These are phyloP conservation scores for Penicillium thymicola DNA, from an alignment of 2,329 filamentous ascomycete genomes.

Conservation along the genomic window DNA sequence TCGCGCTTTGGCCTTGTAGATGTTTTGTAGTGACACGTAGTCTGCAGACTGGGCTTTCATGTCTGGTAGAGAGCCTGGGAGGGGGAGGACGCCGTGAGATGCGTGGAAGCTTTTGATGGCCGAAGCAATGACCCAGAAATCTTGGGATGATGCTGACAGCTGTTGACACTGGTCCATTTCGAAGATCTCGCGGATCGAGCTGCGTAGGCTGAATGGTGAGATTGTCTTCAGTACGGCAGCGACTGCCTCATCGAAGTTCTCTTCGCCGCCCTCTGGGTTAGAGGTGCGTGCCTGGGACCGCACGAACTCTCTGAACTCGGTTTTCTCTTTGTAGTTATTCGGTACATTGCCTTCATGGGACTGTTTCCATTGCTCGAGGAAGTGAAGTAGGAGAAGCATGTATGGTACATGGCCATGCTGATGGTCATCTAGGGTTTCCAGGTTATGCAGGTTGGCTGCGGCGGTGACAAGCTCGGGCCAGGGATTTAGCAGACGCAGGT, in stretches of 20 bases:
- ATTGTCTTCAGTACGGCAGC: conserved; percentile 86
- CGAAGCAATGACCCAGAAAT: conserved; percentile 85
- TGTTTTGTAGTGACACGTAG: conserved; percentile 85
- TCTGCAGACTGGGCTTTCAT: conserved; percentile 94
- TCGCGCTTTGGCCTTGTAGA: conserved; percentile 87
- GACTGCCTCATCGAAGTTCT: conserved; percentile 93
- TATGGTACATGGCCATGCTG: conserved; percentile 92
- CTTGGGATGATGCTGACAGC: conserved; percentile 49
- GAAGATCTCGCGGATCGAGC: conserved; percentile 73
- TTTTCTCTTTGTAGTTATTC: conserved; percentile 78
- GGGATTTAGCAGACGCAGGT: conserved; percentile 77
- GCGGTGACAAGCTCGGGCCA: conserved; percentile 79
- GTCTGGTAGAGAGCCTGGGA: conserved; percentile 85
- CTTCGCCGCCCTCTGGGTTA: conserved; percentile 82
- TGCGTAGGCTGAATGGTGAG: conserved; percentile 63
- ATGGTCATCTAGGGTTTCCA: conserved; percentile 69
- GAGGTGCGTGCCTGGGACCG: conserved; percentile 64
- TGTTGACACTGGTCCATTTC: conserved; percentile 60
- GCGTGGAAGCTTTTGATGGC: conserved; percentile 75
- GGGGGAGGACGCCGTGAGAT: conserved; percentile 69
- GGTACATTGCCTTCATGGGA: conserved; percentile 66
- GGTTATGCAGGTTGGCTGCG: conserved; percentile 59
- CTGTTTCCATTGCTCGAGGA: conserved; percentile 75
- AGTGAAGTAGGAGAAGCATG: conserved; percentile 76
- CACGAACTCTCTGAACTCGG: conserved; percentile 71